phyloP scores from a whole-genome alignment of 2,329 filamentous ascomycete genomes.

The Remersonia thermophila region DNA sequence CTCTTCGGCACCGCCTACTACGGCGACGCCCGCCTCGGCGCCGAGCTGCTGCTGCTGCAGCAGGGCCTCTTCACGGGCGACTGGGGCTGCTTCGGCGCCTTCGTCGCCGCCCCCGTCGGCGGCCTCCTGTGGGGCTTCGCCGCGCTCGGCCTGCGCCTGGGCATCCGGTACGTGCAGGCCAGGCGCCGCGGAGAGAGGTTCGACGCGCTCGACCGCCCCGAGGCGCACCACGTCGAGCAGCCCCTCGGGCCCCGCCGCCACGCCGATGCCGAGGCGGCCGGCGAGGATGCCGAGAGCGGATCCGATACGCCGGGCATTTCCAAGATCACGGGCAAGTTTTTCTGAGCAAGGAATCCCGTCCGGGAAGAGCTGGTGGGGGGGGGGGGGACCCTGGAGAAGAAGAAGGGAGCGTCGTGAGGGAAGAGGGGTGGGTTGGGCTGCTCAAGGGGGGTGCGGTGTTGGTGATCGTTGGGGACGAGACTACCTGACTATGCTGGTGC shows the following conservation, averaged over 20 bases:
- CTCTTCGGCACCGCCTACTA: slow-evolving; percentile 73
- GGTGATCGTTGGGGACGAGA: no score
- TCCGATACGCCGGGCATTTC: slow-evolving; percentile 13
- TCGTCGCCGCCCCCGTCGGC: slow-evolving; percentile 66
- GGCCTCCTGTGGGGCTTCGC: slow-evolving; percentile 59
- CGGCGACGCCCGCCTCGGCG: slow-evolving; percentile 50
- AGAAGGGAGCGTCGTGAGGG: no score
- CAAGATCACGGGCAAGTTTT: slow-evolving; percentile 41
- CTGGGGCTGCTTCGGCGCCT: slow-evolving; percentile 75
- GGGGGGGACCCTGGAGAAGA: no score
- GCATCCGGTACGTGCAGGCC: slow-evolving; percentile 44
- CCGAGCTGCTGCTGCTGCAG: slow-evolving; percentile 57
- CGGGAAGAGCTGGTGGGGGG: no score
- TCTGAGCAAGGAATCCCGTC: slow-evolving; percentile 26
- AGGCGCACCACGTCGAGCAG: slow-evolving; percentile 7
- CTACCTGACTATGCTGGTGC: no score
- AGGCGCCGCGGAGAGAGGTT: slow-evolving; percentile 50
- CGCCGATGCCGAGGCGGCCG: background rate
- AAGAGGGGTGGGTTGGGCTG: no score
- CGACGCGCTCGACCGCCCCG: slow-evolving; percentile 51
- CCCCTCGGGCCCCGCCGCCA: slow-evolving; percentile 2
- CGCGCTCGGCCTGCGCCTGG: slow-evolving; percentile 48
- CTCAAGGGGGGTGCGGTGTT: no score
- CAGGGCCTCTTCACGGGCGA: slow-evolving; percentile 63
- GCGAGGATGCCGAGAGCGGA: slow-evolving; percentile 5